Conservation (phyloP, 495 filamentous ascomycete species). For the Aspergillus bridgeri region DNA sequence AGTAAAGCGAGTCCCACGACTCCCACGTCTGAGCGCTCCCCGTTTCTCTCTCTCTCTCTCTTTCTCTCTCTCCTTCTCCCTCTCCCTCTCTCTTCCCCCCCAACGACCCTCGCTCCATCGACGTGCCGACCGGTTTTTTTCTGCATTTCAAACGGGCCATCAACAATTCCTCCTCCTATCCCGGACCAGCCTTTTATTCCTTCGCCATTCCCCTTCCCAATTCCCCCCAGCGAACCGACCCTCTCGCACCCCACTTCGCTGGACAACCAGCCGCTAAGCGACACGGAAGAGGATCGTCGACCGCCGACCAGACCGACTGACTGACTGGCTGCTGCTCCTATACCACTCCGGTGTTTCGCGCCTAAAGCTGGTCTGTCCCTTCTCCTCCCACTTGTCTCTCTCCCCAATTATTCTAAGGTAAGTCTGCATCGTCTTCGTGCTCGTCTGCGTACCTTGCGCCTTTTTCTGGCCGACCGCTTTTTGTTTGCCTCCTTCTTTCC, state of each 20-base stretch:
- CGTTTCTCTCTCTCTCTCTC: slow-evolving; percentile 15
- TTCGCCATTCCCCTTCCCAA: background rate
- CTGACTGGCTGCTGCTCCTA: slow-evolving; percentile 21
- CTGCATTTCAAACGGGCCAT: background rate
- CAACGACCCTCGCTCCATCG: slow-evolving; percentile 5
- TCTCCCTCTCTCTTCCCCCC: background rate
- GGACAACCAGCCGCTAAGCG: slow-evolving; percentile 41
- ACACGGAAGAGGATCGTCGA: slow-evolving; percentile 42
- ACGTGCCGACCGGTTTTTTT: background rate
- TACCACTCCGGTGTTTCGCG: slow-evolving; percentile 24
- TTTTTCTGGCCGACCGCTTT: background rate
- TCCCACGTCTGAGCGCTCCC: slow-evolving; percentile 20
- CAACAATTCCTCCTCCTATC: background rate
- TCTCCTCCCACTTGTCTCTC: slow-evolving; percentile 11
- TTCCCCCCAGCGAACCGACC: background rate
- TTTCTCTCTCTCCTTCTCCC: slow-evolving; percentile 14
- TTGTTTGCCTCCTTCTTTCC: background rate
- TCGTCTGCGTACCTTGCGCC: background rate
- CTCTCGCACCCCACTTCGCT: slow-evolving; percentile 23
- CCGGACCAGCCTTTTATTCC: no score
- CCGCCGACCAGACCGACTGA: slow-evolving; percentile 33
- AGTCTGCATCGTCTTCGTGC: slow-evolving; percentile 19
- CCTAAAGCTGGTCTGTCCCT: slow-evolving; percentile 15
- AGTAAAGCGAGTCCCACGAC: slow-evolving; percentile 13
- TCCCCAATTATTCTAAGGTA: slow-evolving; percentile 14